phyloP scores from a whole-genome alignment of 139 green algal species.

The Chlamydomonas incerta region DNA sequence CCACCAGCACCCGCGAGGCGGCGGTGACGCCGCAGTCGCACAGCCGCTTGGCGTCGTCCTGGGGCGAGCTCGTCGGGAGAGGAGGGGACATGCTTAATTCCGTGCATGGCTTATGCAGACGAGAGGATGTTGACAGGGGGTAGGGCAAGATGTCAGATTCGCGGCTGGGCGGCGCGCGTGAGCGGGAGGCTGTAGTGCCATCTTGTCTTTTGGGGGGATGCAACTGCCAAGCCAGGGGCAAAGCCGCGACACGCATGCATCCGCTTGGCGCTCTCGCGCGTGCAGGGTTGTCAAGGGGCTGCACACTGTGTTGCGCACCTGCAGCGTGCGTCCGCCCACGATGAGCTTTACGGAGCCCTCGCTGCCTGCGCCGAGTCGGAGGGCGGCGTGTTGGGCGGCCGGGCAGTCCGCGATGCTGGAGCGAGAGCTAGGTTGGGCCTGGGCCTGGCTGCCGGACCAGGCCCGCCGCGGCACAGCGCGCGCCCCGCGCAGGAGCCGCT shows the following conservation, averaged over 20 bases:
- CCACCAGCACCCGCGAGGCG: slow-evolving; percentile 57
- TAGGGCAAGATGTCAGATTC: too few relatives aligned
- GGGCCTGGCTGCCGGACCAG: too few relatives aligned
- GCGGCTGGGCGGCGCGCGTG: too few relatives aligned
- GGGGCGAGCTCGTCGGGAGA: too few relatives aligned
- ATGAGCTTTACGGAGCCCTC: slow-evolving; percentile 62
- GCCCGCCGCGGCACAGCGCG: neutral
- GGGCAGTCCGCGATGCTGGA: neutral
- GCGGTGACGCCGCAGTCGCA: slow-evolving; percentile 41
- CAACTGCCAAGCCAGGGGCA: neutral
- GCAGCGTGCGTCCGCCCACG: slow-evolving; percentile 53
- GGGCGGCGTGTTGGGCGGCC: too few relatives aligned
- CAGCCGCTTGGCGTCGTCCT: slow-evolving; percentile 59
- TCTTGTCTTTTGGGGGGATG: too few relatives aligned
- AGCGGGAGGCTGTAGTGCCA: too few relatives aligned
- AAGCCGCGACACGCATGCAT: neutral
- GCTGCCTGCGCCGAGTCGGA: neutral
- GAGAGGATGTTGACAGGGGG: too few relatives aligned
- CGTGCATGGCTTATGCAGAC: too few relatives aligned
- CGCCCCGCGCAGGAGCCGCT: too few relatives aligned
- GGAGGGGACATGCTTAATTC: too few relatives aligned
- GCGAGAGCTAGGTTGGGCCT: neutral
- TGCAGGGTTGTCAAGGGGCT: neutral
- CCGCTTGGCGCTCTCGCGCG: neutral
- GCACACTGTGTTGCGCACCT: slow-evolving; percentile 17